A percentile compares a stretch with the other conserved stretches of the same genome.
Conservation (phyloP, 2,329 filamentous ascomycete species). For the Lachnellula subtilissima region DNA sequence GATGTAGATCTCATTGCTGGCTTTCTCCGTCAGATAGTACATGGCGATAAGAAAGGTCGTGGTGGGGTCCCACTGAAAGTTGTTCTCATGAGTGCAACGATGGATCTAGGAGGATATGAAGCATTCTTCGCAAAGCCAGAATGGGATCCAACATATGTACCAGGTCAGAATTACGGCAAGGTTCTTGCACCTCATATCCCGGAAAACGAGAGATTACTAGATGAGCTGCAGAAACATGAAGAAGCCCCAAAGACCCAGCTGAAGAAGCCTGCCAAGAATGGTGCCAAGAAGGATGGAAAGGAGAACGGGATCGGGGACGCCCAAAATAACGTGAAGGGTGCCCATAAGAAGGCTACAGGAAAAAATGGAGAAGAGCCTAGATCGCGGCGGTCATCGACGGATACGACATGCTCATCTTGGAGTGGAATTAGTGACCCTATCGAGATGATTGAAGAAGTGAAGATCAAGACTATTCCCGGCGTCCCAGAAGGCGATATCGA, state of each 20-base stretch:
- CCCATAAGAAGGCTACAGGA: neutral
- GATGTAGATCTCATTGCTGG: constrained; percentile 90
- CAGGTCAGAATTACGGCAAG: constrained; percentile 24
- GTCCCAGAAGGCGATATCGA: constrained; percentile 10
- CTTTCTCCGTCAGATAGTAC: constrained; percentile 75
- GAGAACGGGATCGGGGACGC: neutral
- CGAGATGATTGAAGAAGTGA: neutral
- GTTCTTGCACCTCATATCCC: constrained; percentile 22
- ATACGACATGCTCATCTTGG: constrained; percentile 20
- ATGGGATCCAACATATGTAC: constrained; percentile 26
- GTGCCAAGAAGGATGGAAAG: neutral
- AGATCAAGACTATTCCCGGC: neutral
- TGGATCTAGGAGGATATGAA: constrained; percentile 74
- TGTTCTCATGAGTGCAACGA: constrained; percentile 94
- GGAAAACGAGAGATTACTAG: constrained; percentile 1
- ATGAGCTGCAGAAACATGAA: neutral
- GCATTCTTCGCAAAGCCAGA: constrained; percentile 59
- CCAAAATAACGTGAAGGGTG: neutral
- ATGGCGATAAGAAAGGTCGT: constrained; percentile 56
- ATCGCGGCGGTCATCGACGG: constrained; percentile 13
- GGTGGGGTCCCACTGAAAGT: constrained; percentile 77
- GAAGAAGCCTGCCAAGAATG: constrained; percentile 1
- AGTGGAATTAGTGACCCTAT: constrained; percentile 20
- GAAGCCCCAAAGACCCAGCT: neutral
- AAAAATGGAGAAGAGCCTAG: neutral